Base-by-base conservation (phyloP, 495 filamentous ascomycete species). In the Neurospora sp. region DNA sequence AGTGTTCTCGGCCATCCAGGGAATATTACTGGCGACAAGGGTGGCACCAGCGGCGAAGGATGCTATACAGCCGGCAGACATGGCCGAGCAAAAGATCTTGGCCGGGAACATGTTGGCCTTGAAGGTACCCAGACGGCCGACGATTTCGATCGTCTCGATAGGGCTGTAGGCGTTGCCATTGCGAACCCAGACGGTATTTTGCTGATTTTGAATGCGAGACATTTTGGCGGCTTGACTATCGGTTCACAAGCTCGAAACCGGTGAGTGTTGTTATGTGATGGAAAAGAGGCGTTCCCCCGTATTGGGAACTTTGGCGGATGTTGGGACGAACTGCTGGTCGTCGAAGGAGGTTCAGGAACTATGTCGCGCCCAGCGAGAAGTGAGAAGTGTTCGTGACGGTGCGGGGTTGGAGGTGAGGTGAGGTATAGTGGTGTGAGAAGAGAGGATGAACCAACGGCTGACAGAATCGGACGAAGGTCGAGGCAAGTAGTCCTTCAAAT, bases 1-100 rank as follows among this genome's bases (percentile, higher is more conserved):
- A 7, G 88, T 88, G 77, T 90, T 91, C 11, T 87, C 84, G 69
- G 86, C 82, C 72, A 86, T 90, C 89, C 90, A 91, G 1, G 88
- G 86, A 1, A 87, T 79, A 3, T 87, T 80, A 73, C 84, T 88
- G 37, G 86, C 87, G 69, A 82, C 85, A n/a, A 90, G 80, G 2
- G 80, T 75, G 3, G 85, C 85, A 8, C 86, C 88, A 46, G 84
- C 87, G 8, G 85, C 87, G 72, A 89, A 88, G 31, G 84, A 82
- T n/a, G 88, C 81, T 35, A 89, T 74, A 60, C 84, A 84, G 1
- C 88, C 87, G 2, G 85, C 84, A 54, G 86, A 86, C 37, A 87
- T 83, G 35, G 85, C 81, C 71, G 86, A 88, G n/a, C 86, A 71
- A 72, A 88, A 89, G 27, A 88, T 81, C 72, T 88, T 89, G 76